These are phyloP conservation scores for Karstenula rhodostoma DNA, from an alignment of 2,329 filamentous ascomycete genomes.

Conservation along the genomic window DNA sequence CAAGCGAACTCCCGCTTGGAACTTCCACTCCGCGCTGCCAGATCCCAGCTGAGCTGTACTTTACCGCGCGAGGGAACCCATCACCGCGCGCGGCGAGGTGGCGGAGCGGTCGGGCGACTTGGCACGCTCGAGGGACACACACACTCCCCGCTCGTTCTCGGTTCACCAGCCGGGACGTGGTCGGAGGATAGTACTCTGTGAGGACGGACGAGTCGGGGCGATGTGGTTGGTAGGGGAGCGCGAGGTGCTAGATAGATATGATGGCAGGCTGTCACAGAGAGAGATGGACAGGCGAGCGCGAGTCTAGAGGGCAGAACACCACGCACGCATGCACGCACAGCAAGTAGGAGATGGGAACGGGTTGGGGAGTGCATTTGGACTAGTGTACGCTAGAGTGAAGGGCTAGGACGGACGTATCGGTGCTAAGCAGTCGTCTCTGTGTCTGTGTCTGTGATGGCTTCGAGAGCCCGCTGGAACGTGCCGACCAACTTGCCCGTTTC, in stretches of 20 bases:
- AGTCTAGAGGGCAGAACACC: background rate
- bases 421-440: slow-evolving; percentile 12
- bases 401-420: background rate
- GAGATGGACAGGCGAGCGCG: background rate
- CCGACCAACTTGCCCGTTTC: slow-evolving; percentile 71
- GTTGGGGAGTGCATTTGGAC: background rate
- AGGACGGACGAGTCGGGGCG: no score
- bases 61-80: background rate
- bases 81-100: background rate
- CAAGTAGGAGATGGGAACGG: background rate
- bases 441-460: slow-evolving; percentile 54
- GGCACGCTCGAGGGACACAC: background rate
- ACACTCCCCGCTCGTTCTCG: no score
- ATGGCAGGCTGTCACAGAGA: background rate
- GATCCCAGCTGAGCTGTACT: background rate
- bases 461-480: slow-evolving; percentile 74
- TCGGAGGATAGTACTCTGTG: no score
- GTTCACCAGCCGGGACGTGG: no score
- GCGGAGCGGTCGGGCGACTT: background rate
- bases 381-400: background rate
- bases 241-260: no score
- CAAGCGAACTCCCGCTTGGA: background rate
- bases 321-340: no score
- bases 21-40: background rate
- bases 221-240: no score